Percentiles rank a stretch among this genome's conserved stretches.
These are phyloP conservation scores for Eucommia ulmoides DNA, from an alignment of 257 asterid species.

Conservation along the genomic window DNA sequence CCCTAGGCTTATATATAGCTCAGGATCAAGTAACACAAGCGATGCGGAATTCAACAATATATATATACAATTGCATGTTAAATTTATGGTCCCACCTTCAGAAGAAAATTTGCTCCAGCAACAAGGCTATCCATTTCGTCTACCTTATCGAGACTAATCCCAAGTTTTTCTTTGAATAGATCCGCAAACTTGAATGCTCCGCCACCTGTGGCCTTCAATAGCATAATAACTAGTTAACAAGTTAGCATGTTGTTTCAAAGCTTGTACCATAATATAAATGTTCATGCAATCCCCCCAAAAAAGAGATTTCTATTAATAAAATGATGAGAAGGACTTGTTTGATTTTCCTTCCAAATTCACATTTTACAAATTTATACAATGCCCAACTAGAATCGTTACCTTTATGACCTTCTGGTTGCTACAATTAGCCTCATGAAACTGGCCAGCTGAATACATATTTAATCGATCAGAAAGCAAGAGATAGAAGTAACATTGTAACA, in stretches of 20 bases:
- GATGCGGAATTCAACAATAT: neutral
- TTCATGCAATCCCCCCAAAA: neutral
- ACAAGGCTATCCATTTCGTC: conserved; percentile 96
- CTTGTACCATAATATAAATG: neutral
- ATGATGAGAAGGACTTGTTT: neutral
- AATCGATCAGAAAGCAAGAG: neutral
- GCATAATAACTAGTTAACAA: conserved; percentile 17
- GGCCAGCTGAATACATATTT: conserved; percentile 37
- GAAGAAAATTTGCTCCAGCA: conserved; percentile 84
- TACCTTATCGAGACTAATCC: conserved; percentile 73
- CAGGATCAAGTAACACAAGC: too few relatives aligned
- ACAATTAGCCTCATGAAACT: conserved; percentile 25
- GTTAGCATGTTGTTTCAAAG: conserved; percentile 1
- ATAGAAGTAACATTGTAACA: neutral
- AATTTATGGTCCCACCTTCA: conserved; percentile 64
- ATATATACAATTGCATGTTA: neutral
- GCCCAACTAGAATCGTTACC: neutral
- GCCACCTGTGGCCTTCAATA: conserved; percentile 96
- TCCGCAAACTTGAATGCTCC: conserved; percentile 93
- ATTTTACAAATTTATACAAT: neutral
- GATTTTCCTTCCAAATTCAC: conserved; percentile 3
- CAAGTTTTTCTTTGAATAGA: conserved; percentile 80
- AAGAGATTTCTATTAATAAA: neutral
- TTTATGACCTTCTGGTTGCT: conserved; percentile 1
- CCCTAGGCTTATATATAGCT: too few relatives aligned